These are phyloP conservation scores for Camelina sativa DNA, from an alignment of 345 rosid species.

Conservation along the genomic window DNA sequence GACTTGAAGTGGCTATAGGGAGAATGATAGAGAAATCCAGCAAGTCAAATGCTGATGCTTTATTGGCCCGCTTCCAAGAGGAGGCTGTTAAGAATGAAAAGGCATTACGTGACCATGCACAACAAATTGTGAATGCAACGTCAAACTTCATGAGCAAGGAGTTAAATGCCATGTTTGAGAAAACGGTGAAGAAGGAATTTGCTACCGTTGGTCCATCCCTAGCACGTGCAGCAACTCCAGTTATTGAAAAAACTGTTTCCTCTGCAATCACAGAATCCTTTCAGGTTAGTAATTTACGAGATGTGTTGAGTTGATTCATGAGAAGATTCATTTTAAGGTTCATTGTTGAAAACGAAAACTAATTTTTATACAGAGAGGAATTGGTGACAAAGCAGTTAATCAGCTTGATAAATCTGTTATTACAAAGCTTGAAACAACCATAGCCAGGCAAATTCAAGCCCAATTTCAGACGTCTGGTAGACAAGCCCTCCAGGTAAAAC, in stretches of 20 bases:
- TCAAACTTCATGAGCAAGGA: conserved; percentile 69
- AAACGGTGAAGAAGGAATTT: conserved; percentile 71
- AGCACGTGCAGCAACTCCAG: conserved; percentile 65
- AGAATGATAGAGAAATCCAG: conserved; percentile 68
- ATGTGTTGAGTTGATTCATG: conserved; percentile 16
- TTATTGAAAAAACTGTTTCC: conserved; percentile 66
- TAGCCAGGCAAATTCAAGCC: conserved; percentile 81
- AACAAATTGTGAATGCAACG: conserved; percentile 61
- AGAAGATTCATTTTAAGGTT: neutral
- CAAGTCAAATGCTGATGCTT: conserved; percentile 77
- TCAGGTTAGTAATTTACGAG: conserved; percentile 63
- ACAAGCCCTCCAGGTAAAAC: conserved; percentile 86
- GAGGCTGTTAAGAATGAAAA: conserved; percentile 72
- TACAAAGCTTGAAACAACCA: conserved; percentile 78
- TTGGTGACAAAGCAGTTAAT: conserved; percentile 87
- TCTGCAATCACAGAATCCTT: conserved; percentile 75
- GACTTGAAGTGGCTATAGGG: conserved; percentile 77
- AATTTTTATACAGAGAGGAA: conserved; percentile 64
- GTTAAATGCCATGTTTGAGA: conserved; percentile 60
- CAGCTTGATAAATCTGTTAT: conserved; percentile 84
- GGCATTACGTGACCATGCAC: conserved; percentile 57
- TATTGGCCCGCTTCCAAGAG: conserved; percentile 84
- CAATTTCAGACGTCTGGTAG: conserved; percentile 96
- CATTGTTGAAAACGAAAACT: conserved; percentile 16
- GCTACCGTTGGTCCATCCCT: conserved; percentile 57